phyloP scores from a whole-genome alignment of 192 early-diverging fungal genomes.

The Umbelopsis isabellina region DNA sequence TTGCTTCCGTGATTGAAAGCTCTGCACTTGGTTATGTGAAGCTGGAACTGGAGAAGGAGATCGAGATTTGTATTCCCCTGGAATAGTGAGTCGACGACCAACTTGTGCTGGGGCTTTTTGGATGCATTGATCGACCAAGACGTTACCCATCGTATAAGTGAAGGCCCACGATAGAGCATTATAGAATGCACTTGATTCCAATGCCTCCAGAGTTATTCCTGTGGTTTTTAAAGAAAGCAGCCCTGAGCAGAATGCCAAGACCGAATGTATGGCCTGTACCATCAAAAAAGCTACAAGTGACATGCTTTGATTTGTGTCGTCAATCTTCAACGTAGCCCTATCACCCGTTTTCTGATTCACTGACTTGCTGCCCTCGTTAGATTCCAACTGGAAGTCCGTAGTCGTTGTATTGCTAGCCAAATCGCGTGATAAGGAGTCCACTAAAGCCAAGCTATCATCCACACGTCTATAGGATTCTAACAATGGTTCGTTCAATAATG shows the following conservation, averaged over 20 bases:
- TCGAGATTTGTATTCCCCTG: conserved; percentile 10
- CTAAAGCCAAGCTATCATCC: conserved; percentile 33
- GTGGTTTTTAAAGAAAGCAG: background rate
- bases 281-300: background rate
- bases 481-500: conserved; percentile 19
- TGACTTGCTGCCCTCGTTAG: background rate
- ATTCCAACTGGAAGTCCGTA: background rate
- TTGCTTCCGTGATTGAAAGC: background rate
- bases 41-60: background rate
- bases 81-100: background rate
- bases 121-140: conserved; percentile 12
- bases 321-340: background rate
- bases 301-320: background rate
- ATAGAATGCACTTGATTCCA: conserved; percentile 2
- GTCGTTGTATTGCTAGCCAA: conserved; percentile 15
- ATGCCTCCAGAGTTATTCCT: background rate
- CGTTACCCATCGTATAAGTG: conserved; percentile 8
- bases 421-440: conserved; percentile 38
- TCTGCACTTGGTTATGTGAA: background rate
- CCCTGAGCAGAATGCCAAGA: background rate
- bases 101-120: background rate
- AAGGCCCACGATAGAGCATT: conserved; percentile 15
- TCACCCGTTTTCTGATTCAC: too few species aligned
- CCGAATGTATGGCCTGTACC: conserved; percentile 15
- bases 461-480: conserved; percentile 34